Conservation (phyloP, 805 yeast species). For the Pichia thaimueangensis region DNA sequence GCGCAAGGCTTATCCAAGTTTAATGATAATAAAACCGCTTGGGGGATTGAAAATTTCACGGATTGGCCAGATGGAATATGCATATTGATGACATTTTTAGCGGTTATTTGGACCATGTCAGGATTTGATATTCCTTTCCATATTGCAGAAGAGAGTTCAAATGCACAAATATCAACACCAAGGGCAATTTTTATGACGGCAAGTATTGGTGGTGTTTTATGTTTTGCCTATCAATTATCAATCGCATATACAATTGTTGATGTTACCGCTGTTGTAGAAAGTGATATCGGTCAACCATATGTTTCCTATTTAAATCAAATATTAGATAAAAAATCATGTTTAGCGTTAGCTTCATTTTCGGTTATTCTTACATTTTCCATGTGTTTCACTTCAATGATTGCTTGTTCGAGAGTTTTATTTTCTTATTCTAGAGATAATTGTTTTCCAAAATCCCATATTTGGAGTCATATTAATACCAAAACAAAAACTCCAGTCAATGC, state of each 20-base stretch:
- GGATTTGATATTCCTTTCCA: slow-evolving; percentile 75
- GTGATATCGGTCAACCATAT: slow-evolving; percentile 54
- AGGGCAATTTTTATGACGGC: slow-evolving; percentile 58
- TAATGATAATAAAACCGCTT: slow-evolving; percentile 43
- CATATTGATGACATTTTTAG: slow-evolving; percentile 48
- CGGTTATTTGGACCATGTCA: slow-evolving; percentile 68
- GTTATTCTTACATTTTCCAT: slow-evolving; percentile 39
- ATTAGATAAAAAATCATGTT: slow-evolving; percentile 34
- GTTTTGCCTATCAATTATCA: slow-evolving; percentile 52
- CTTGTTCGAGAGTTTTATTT: slow-evolving; percentile 60
- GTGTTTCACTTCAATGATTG: slow-evolving; percentile 57
- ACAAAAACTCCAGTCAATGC: slow-evolving; percentile 64
- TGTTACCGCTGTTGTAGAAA: slow-evolving; percentile 39
- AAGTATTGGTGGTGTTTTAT: slow-evolving; percentile 47
- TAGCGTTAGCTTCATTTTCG: slow-evolving; percentile 39
- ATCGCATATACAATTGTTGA: slow-evolving; percentile 56
- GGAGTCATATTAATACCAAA: slow-evolving; percentile 42
- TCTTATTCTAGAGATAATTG: slow-evolving; percentile 66
- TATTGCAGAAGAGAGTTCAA: slow-evolving; percentile 64
- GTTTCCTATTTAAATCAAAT: slow-evolving; percentile 48
- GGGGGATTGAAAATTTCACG: slow-evolving; percentile 51
- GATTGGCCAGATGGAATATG: slow-evolving; percentile 61
- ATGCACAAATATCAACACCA: slow-evolving; percentile 61
- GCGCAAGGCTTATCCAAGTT: slow-evolving; percentile 38
- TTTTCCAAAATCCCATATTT: slow-evolving; percentile 48